These are phyloP conservation scores for Yamadazyma kitorensis DNA, from an alignment of 805 yeast genomes.

Conservation along the genomic window DNA sequence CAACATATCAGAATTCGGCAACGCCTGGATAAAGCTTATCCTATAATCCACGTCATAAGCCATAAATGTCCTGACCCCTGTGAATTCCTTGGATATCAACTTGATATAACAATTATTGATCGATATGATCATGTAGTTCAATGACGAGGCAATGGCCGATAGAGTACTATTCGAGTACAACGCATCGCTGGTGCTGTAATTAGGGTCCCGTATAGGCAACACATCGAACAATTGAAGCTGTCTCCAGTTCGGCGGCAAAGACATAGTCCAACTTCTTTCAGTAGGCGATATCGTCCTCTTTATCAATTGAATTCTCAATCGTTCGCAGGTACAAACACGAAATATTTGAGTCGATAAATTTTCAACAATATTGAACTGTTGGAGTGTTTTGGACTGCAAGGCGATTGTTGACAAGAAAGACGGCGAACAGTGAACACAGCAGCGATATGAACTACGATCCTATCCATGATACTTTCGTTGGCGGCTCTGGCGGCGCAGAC, in stretches of 20 bases:
- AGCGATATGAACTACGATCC: conserved; percentile 41
- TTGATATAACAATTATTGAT: conserved; percentile 51
- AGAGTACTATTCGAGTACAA: conserved; percentile 78
- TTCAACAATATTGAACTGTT: too few species aligned
- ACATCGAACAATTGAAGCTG: conserved; percentile 86
- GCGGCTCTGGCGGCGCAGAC: conserved; percentile 1
- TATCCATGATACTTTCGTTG: conserved; percentile 35
- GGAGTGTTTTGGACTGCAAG: too few species aligned
- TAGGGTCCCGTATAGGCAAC: conserved; percentile 83
- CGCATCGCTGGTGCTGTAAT: conserved; percentile 55
- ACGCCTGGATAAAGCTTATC: conserved; percentile 53
- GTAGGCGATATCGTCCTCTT: too few species aligned
- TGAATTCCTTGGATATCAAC: conserved; percentile 51
- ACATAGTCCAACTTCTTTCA: conserved; percentile 6
- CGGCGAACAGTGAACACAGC: neutral
- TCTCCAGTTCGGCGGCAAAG: conserved; percentile 29
- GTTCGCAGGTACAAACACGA: too few species aligned
- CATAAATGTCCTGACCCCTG: conserved; percentile 46
- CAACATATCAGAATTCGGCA: conserved; percentile 50
- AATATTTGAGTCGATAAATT: too few species aligned
- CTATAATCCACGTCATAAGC: conserved; percentile 68
- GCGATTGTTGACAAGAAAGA: neutral
- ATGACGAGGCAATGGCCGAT: conserved; percentile 59
- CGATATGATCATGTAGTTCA: conserved; percentile 58
- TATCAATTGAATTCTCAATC: too few species aligned